phyloP scores from a whole-genome alignment of 164 flowering plant genomes.

The Umbilicus rupestris region DNA sequence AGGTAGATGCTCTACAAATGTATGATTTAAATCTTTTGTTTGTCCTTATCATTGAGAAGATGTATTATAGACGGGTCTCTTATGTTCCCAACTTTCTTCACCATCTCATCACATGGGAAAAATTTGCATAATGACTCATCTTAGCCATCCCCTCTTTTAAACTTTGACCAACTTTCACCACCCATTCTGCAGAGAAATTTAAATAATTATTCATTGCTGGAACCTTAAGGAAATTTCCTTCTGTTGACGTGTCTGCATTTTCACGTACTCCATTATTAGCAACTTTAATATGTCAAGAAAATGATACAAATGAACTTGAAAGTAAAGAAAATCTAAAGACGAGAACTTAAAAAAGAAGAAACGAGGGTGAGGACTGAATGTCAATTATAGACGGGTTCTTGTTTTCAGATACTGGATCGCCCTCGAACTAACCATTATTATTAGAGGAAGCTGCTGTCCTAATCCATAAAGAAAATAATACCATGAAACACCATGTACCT shows the following conservation, averaged over 20 bases:
- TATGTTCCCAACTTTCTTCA: slow-evolving; percentile 1
- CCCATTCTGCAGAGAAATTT: not conserved
- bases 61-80: slow-evolving; percentile 1
- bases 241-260: not conserved
- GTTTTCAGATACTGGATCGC: not conserved
- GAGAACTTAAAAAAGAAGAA: not conserved
- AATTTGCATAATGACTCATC: not conserved
- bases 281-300: not conserved
- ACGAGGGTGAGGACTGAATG: not conserved
- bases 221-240: not conserved
- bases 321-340: not conserved
- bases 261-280: not conserved
- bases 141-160: not conserved
- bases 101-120: slow-evolving; percentile 7
- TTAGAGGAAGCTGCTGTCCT: not conserved
- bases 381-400: not conserved
- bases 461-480: not conserved
- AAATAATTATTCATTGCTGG: not conserved
- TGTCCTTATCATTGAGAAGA: not conserved
- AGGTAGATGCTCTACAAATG: not conserved
- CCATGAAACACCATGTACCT: not conserved
- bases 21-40: not conserved
- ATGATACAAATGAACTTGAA: not conserved
- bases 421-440: not conserved
- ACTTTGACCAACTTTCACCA: not conserved